phyloP scores from a whole-genome alignment of 352 stramenopile genomes.

The Albugo candida region DNA sequence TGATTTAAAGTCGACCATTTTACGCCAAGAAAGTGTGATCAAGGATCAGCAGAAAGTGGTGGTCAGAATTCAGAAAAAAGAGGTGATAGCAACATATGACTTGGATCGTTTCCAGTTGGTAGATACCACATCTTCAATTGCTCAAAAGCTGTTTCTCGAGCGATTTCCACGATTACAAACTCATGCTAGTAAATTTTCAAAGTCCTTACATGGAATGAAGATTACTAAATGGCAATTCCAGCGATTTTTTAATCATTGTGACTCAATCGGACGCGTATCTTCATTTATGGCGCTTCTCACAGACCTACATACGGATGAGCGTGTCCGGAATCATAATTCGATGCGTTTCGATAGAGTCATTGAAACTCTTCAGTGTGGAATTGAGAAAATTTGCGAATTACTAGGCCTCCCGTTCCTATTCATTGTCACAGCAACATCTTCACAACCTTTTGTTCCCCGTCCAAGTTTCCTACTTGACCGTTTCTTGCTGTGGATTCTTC shows the following conservation, averaged over 20 bases:
- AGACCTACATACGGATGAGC: conserved; percentile 22
- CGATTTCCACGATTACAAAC: conserved; percentile 43
- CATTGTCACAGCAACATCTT: background rate
- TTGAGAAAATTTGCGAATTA: conserved; percentile 38
- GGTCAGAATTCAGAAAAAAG: no score
- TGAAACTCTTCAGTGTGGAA: conserved; percentile 39
- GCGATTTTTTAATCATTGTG: conserved; percentile 31
- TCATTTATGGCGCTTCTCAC: conserved; percentile 28
- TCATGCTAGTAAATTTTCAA: conserved; percentile 32
- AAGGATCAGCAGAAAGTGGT: no score
- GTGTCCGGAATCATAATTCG: conserved; percentile 30
- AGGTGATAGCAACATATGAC: no score
- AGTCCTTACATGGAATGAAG: conserved; percentile 17
- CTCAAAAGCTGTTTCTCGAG: conserved; percentile 21
- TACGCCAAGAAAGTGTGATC: no score
- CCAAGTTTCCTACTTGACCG: background rate
- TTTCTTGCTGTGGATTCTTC: conserved; percentile 8
- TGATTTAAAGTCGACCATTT: no score
- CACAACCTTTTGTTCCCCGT: background rate
- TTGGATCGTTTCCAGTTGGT: no score
- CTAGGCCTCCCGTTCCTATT: conserved; percentile 21
- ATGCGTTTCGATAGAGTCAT: conserved; percentile 16
- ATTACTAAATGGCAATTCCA: conserved; percentile 44
- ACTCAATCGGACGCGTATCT: conserved; percentile 42
- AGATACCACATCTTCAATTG: no score